Base-by-base conservation (phyloP, 2,329 filamentous ascomycete species). In the Cadophora sp. region DNA sequence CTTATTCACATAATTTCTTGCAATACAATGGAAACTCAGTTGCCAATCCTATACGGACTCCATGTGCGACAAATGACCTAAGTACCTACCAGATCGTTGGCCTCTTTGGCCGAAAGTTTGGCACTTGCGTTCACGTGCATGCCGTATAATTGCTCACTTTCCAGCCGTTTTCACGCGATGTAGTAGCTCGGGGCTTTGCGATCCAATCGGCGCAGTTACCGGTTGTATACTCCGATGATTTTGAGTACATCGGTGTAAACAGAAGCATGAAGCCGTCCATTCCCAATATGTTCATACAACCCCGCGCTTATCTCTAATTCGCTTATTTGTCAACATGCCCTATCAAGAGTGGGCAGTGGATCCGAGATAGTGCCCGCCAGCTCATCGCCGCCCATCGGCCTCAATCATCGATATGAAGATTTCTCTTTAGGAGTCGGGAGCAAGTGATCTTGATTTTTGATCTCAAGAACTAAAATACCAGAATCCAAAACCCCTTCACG, bases 331-430 rank as follows among this genome's bases (percentile, higher is more conserved):
- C 31, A 59, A 59, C n/a, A 37, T 2, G 2, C 29, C 31, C n/a
- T 59, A 37, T 37, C 61, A 63, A 63, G 22, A 64, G 64, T 65
- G 64, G 64, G 58, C 16, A n/a, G 53, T 40, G 40, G 40, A 53
- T 43, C 22, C 48, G 43, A 27, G 56, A 31, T 31, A 26, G 31
- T 37, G 29, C 4, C 11, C 19, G 11, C 31, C 34, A 59, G n/a
- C 31, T 59, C 34, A 59, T 40, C 55, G 55, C 55, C 55, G 31
- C 31, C 24, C 55, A 40, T 59, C 55, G 55, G 55, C 31, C 31
- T 53, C n/a, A 11, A 7, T 46, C 31, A 11, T 59, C n/a, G 12
- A 61, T 53, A 60, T 61, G 53, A 64, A 22, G 34, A 48, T 53
- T 40, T 59, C 31, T 8, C 34, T 22, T 24, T 19, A 59, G 34